Evolutionary conservation across 805 yeast genomes (phyloP).

Genomic region (Kuraishia capsulata): DNA sequence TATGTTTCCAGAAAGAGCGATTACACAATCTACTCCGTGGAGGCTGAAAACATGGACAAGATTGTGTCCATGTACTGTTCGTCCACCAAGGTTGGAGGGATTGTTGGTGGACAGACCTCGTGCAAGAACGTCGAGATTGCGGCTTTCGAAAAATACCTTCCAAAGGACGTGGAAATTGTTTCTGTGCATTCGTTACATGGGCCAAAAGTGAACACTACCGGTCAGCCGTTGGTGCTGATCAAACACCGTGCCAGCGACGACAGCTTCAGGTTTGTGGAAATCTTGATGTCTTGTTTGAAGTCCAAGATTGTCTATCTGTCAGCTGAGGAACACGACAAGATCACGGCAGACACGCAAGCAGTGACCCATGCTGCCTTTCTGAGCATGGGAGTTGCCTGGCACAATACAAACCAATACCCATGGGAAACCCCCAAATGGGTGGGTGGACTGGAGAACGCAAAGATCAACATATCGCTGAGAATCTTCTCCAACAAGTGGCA

Average conservation of each 20-base stretch:
- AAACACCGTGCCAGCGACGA: slow-evolving; percentile 57
- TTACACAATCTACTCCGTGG: slow-evolving; percentile 83
- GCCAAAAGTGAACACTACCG: slow-evolving; percentile 78
- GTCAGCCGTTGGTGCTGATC: slow-evolving; percentile 88
- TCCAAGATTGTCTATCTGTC: slow-evolving; percentile 71
- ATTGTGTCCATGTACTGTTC: slow-evolving; percentile 79
- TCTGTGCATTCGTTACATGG: slow-evolving; percentile 93
- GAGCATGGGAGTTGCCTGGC: slow-evolving; percentile 98
- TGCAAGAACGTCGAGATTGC: slow-evolving; percentile 86
- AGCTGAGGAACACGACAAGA: slow-evolving; percentile 86
- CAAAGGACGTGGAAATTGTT: slow-evolving; percentile 73
- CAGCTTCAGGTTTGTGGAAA: slow-evolving; percentile 50
- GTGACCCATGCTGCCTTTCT: slow-evolving; percentile 97
- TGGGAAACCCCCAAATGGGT: slow-evolving; percentile 83
- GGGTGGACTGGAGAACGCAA: slow-evolving; percentile 95
- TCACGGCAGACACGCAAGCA: slow-evolving; percentile 98
- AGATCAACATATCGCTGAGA: slow-evolving; percentile 84
- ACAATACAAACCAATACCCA: slow-evolving; percentile 70
- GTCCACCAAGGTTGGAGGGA: slow-evolving; percentile 76
- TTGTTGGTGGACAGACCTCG: slow-evolving; percentile 98
- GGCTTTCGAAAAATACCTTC: slow-evolving; percentile 73
- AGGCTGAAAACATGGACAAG: slow-evolving; percentile 72
- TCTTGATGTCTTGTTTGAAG: slow-evolving; percentile 60
- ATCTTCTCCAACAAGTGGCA: slow-evolving; percentile 95
- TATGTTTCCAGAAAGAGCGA: slow-evolving; percentile 74